Conservation (phyloP, 2,329 filamentous ascomycete genomes). For the Lasiodiplodia citricola region DNA sequence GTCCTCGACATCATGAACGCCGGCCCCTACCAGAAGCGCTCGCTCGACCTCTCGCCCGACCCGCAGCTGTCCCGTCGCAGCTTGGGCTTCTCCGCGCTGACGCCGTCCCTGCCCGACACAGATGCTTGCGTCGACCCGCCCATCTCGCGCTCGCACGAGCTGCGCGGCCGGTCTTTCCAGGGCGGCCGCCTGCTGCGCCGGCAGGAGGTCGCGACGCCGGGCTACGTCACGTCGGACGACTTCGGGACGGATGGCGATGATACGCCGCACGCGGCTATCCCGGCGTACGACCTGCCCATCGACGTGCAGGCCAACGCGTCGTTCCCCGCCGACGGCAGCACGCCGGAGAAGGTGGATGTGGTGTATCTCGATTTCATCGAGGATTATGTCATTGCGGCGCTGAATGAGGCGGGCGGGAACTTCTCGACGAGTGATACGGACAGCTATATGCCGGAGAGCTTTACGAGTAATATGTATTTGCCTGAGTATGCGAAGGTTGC, state of each 20-base stretch:
- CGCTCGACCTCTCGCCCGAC: slow-evolving; percentile 28
- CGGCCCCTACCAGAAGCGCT: slow-evolving; percentile 43
- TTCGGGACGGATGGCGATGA: slow-evolving; percentile 64
- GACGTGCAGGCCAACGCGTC: slow-evolving; percentile 58
- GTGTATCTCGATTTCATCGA: slow-evolving; percentile 60
- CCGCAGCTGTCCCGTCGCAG: slow-evolving; percentile 42
- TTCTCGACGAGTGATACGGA: slow-evolving; percentile 39
- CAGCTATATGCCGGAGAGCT: slow-evolving; percentile 47
- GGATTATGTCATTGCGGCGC: slow-evolving; percentile 41
- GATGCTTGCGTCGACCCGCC: slow-evolving; percentile 59
- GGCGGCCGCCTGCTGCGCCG: slow-evolving; percentile 56
- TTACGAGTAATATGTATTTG: slow-evolving; percentile 50
- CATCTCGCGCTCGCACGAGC: slow-evolving; percentile 35
- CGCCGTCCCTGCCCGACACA: slow-evolving; percentile 35
- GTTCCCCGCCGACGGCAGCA: slow-evolving; percentile 51
- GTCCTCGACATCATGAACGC: slow-evolving; percentile 53
- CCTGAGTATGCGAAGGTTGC: slow-evolving; percentile 47
- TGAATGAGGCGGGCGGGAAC: slow-evolving; percentile 42
- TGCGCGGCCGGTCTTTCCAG: slow-evolving; percentile 36
- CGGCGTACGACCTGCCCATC: slow-evolving; percentile 54
- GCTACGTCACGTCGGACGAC: slow-evolving; percentile 63
- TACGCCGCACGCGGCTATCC: slow-evolving; percentile 57
- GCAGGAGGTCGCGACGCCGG: slow-evolving; percentile 48
- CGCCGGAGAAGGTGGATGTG: slow-evolving; percentile 56
- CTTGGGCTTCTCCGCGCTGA: slow-evolving; percentile 23